Evolutionary conservation across 2,329 filamentous ascomycete species (phyloP).

Genomic region (Aspergillus flavus): DNA sequence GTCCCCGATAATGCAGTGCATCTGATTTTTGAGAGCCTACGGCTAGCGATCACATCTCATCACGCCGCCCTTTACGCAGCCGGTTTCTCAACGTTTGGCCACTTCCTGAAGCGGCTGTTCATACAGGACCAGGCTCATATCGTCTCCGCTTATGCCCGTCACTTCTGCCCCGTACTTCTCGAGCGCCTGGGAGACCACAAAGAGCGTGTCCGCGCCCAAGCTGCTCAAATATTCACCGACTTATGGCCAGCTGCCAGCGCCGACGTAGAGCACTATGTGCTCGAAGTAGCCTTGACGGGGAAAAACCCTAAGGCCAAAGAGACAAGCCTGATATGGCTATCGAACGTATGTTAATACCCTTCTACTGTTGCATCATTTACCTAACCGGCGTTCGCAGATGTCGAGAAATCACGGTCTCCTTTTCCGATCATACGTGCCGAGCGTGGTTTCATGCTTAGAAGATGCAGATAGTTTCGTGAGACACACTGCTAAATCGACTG

Average conservation of each 20-base stretch:
- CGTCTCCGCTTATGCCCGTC: slow-evolving; percentile 67
- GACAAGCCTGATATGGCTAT: slow-evolving; percentile 79
- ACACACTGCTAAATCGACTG: slow-evolving; percentile 77
- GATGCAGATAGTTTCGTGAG: slow-evolving; percentile 87
- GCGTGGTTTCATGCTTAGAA: slow-evolving; percentile 82
- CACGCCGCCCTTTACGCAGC: slow-evolving; percentile 78
- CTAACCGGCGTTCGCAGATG: slow-evolving; percentile 58
- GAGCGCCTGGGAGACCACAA: slow-evolving; percentile 88
- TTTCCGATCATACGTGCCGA: slow-evolving; percentile 81
- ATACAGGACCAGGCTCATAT: slow-evolving; percentile 80
- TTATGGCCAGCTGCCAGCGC: slow-evolving; percentile 69
- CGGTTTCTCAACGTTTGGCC: slow-evolving; percentile 84
- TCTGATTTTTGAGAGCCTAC: slow-evolving; percentile 79
- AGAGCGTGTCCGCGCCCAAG: slow-evolving; percentile 77
- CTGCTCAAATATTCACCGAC: slow-evolving; percentile 74
- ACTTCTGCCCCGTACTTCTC: slow-evolving; percentile 73
- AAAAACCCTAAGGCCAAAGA: slow-evolving; percentile 86
- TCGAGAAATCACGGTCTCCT: slow-evolving; percentile 76
- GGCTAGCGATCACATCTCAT: slow-evolving; percentile 72
- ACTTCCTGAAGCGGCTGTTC: slow-evolving; percentile 81
- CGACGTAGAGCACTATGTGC: slow-evolving; percentile 79
- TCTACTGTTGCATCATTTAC: not conserved
- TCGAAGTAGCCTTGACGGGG: slow-evolving; percentile 75
- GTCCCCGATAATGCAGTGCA: slow-evolving; percentile 73
- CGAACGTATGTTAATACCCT: slow-evolving; percentile 59